Conservation (phyloP, 768 basidiomycete genomes). For the Tylopilus plumbeoviolaceoides region DNA sequence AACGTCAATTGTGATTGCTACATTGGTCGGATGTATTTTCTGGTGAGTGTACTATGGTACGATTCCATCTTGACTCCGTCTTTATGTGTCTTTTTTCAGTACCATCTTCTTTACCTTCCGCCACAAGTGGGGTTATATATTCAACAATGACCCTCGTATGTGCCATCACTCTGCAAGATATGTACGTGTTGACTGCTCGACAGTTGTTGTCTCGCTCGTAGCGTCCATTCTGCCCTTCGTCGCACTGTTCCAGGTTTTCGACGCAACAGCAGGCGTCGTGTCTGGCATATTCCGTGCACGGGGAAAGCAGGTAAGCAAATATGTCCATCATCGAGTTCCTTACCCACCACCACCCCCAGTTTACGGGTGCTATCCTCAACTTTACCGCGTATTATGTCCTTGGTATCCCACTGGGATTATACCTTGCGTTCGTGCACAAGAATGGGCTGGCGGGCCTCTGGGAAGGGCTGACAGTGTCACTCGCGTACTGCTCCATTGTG, state of each 20-base stretch:
- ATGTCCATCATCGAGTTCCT: not conserved
- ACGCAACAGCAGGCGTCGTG: slow-evolving; percentile 64
- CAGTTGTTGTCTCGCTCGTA: slow-evolving; percentile 45
- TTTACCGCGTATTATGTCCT: slow-evolving; percentile 72
- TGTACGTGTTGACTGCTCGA: not conserved
- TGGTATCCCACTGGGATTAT: slow-evolving; percentile 80
- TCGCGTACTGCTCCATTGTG: slow-evolving; percentile 56
- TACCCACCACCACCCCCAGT: slow-evolving; percentile 31
- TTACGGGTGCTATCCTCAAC: slow-evolving; percentile 64
- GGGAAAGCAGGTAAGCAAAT: slow-evolving; percentile 59
- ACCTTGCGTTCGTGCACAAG: slow-evolving; percentile 59
- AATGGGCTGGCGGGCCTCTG: slow-evolving; percentile 74
- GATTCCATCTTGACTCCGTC: not conserved
- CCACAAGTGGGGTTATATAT: slow-evolving; percentile 65
- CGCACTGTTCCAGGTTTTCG: slow-evolving; percentile 81
- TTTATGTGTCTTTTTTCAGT: slow-evolving; percentile 29
- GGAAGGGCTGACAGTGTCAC: slow-evolving; percentile 72
- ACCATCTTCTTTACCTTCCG: slow-evolving; percentile 57
- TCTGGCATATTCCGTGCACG: slow-evolving; percentile 78
- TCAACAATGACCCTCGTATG: slow-evolving; percentile 65
- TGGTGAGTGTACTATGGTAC: slow-evolving; percentile 41
- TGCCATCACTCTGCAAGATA: not conserved
- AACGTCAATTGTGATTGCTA: slow-evolving; percentile 60
- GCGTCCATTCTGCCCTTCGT: slow-evolving; percentile 72
- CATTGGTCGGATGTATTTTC: slow-evolving; percentile 60